Conservation (phyloP, 2,329 filamentous ascomycete genomes). For the Moelleriella libera region DNA sequence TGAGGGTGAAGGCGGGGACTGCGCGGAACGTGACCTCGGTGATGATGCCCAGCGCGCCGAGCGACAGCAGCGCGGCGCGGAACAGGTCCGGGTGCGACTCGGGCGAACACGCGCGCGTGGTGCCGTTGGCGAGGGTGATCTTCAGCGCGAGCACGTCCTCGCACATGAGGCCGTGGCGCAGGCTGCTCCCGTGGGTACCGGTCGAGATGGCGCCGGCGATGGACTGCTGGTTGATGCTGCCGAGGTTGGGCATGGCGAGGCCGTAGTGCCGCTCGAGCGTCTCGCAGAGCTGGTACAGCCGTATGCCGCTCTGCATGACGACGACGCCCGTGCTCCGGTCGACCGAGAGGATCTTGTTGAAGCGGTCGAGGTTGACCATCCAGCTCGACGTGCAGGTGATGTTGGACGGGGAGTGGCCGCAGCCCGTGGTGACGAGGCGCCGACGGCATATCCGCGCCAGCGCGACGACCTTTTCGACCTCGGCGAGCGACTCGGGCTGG, state of each 20-base stretch:
- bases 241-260: constrained; percentile 79
- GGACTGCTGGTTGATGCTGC: constrained; percentile 90
- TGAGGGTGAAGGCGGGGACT: constrained; percentile 67
- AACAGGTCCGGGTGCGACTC: constrained; percentile 66
- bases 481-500: constrained; percentile 61
- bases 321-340: constrained; percentile 53
- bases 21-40: constrained; percentile 78
- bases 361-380: constrained; percentile 86
- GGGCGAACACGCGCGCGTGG: constrained; percentile 55
- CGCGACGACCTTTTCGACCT: constrained; percentile 72
- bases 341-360: constrained; percentile 57
- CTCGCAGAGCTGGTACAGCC: constrained; percentile 59
- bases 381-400: constrained; percentile 87
- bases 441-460: constrained; percentile 71
- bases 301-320: constrained; percentile 77
- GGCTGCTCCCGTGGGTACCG: constrained; percentile 81
- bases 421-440: constrained; percentile 75
- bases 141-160: constrained; percentile 62
- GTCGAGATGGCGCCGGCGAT: constrained; percentile 87
- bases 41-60: constrained; percentile 84
- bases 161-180: constrained; percentile 71
- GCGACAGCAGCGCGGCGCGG: constrained; percentile 70
- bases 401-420: constrained; percentile 81
- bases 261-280: constrained; percentile 56
- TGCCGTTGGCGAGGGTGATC: constrained; percentile 71